phyloP scores from a whole-genome alignment of 2,329 filamentous ascomycete genomes.

The Ceratocystis cacaofunesta region DNA sequence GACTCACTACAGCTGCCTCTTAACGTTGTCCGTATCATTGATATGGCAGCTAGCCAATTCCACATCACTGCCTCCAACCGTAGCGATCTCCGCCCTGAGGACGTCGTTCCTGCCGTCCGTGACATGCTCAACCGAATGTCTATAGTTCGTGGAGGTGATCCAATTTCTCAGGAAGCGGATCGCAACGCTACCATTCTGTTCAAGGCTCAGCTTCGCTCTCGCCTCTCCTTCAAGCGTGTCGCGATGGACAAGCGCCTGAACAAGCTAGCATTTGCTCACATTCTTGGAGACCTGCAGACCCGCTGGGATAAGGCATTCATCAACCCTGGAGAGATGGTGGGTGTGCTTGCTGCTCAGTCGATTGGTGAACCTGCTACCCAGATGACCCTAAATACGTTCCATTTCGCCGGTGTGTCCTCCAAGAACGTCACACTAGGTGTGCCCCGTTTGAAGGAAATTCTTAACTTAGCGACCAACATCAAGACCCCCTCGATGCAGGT shows the following conservation, averaged over 20 bases:
- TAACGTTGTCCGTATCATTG: conserved; percentile 80
- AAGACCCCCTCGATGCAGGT: conserved; percentile 97
- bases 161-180: conserved; percentile 74
- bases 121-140: conserved; percentile 61
- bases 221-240: conserved; percentile 82
- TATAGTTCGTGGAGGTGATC: conserved; percentile 73
- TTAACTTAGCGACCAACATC: conserved; percentile 94
- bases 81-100: conserved; percentile 77
- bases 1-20: conserved; percentile 83
- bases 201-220: conserved; percentile 80
- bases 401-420: conserved; percentile 98
- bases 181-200: conserved; percentile 77
- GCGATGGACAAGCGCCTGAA: conserved; percentile 75
- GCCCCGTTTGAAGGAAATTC: conserved; percentile 96
- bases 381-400: conserved; percentile 99
- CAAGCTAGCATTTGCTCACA: conserved; percentile 81
- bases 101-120: conserved; percentile 69
- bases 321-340: conserved; percentile 94
- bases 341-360: conserved; percentile 91
- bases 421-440: conserved; percentile 99
- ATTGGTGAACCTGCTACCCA: conserved; percentile 98
- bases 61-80: conserved; percentile 71
- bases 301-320: conserved; percentile 77
- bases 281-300: conserved; percentile 79
- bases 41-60: conserved; percentile 80